A percentile compares a stretch with the other conserved stretches of the same genome.
Evolutionary conservation across 257 asterid genomes (phyloP).

Genomic region (Nicotiana benthamiana): DNA sequence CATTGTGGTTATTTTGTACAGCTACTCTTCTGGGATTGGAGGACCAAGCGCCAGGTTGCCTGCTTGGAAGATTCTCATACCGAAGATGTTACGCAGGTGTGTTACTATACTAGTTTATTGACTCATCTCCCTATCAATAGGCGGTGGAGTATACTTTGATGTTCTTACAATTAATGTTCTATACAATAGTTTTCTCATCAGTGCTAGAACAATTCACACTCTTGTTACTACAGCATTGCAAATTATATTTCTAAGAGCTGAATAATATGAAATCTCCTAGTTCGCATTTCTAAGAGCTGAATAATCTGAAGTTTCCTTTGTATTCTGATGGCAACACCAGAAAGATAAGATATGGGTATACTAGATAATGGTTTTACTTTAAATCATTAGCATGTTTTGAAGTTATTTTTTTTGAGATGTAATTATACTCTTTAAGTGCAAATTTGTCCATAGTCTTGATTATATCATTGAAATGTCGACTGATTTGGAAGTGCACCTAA

Average conservation of each 20-base stretch:
- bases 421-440: neutral
- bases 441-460: neutral
- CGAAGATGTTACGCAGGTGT: conserved; percentile 95
- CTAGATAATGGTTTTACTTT: neutral
- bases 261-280: neutral
- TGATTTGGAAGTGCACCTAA: neutral
- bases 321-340: neutral
- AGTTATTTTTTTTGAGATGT: neutral
- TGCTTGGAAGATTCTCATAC: conserved; percentile 84
- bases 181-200: neutral
- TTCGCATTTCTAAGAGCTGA: neutral
- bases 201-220: neutral
- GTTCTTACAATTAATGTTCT: neutral
- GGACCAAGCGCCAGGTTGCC: conserved; percentile 66
- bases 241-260: neutral
- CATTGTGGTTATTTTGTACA: conserved; percentile 9
- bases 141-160: neutral
- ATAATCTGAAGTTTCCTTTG: neutral
- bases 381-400: neutral
- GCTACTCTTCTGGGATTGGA: conserved; percentile 89
- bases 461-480: neutral
- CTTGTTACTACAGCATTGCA: neutral
- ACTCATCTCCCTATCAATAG: neutral
- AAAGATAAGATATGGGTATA: neutral
- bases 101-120: neutral